A percentile compares a stretch with the other conserved stretches of the same genome.
These are phyloP conservation scores for Arachnopeziza araneosa DNA, from an alignment of 2,329 filamentous ascomycete species.

Conservation along the genomic window DNA sequence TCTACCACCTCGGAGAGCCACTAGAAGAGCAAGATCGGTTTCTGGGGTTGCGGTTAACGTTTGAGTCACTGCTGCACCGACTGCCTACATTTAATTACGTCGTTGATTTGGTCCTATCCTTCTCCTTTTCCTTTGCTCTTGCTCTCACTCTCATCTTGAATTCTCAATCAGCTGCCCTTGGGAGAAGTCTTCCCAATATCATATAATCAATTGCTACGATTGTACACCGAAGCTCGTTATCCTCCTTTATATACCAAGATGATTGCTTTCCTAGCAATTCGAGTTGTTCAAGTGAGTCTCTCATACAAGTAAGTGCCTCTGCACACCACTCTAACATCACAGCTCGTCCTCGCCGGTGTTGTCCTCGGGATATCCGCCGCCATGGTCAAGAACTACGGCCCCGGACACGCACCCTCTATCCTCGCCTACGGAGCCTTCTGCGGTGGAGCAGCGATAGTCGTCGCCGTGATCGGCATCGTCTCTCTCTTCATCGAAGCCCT, in stretches of 20 bases:
- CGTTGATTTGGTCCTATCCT: no score
- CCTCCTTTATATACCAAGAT: background rate
- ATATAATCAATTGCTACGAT: no score
- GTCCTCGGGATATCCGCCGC: conserved; percentile 22
- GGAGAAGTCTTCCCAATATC: no score
- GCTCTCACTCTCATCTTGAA: background rate
- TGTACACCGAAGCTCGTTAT: no score
- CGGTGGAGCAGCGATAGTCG: conserved; percentile 18
- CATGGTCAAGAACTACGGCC: conserved; percentile 21
- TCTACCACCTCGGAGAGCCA: no score
- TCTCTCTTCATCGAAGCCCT: conserved; percentile 21
- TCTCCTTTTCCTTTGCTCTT: no score
- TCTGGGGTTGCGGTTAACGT: no score
- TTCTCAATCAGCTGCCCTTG: no score
- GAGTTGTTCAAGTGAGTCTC: conserved; percentile 14
- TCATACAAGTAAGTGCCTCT: background rate
- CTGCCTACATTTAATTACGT: no score
- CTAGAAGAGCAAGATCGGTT: no score
- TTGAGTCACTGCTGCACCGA: conserved; percentile 6
- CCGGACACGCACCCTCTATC: conserved; percentile 15
- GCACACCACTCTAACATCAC: no score
- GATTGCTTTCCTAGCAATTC: background rate
- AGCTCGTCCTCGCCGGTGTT: conserved; percentile 22
- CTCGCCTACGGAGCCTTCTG: conserved; percentile 25
- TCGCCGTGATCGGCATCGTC: conserved; percentile 17